Percentiles rank a stretch among this genome's conserved stretches.
phyloP scores from a whole-genome alignment of 805 yeast species.

The Myxozyma monticola region DNA sequence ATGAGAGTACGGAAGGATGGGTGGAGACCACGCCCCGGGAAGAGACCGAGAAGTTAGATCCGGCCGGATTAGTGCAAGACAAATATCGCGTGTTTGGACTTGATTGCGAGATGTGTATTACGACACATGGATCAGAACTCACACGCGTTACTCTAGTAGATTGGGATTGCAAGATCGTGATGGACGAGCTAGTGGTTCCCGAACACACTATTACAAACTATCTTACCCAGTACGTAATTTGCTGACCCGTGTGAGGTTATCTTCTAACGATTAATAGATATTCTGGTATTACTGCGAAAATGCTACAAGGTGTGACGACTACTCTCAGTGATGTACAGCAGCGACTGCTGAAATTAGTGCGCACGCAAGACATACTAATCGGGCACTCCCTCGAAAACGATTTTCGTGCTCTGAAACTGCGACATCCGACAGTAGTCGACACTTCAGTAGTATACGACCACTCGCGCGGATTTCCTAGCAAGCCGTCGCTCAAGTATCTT shows the following conservation, averaged over 20 bases:
- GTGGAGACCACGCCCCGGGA: conserved; percentile 47
- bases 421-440: conserved; percentile 77
- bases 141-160: conserved; percentile 75
- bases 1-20: conserved; percentile 44
- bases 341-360: conserved; percentile 50
- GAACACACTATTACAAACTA: conserved; percentile 72
- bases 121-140: conserved; percentile 62
- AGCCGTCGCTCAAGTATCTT: conserved; percentile 76
- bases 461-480: conserved; percentile 76
- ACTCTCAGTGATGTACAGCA: conserved; percentile 67
- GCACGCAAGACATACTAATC: conserved; percentile 62
- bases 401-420: conserved; percentile 63
- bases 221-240: too few species aligned
- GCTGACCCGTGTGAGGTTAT: too few species aligned
- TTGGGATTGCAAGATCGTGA: conserved; percentile 46
- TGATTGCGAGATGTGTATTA: conserved; percentile 91
- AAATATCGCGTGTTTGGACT: conserved; percentile 56
- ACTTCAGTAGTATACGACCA: conserved; percentile 75
- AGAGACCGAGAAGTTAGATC: conserved; percentile 36
- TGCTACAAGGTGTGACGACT: conserved; percentile 60
- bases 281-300: conserved; percentile 83
- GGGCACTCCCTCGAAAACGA: conserved; percentile 94
- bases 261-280: too few species aligned
- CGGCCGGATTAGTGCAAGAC: conserved; percentile 14
- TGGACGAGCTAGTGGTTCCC: conserved; percentile 81